Evolutionary conservation across 2,329 filamentous ascomycete species (phyloP).

Genomic region (Nemania serpens): DNA sequence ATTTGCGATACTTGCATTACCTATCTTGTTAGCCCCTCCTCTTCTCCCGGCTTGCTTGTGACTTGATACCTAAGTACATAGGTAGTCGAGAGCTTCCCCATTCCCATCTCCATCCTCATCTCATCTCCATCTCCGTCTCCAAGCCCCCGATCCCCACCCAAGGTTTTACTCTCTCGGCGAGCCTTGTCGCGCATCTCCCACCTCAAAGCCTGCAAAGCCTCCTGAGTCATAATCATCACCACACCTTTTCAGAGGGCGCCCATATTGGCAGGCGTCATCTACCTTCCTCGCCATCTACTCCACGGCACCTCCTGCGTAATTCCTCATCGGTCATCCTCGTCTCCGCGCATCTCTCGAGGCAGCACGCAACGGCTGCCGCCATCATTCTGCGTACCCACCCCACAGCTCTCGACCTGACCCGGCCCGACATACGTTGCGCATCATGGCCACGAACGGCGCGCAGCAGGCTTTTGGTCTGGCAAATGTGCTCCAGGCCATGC

Average conservation of each 20-base stretch:
- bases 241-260: not conserved
- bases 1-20: constrained; percentile 7
- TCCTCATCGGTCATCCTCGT: constrained; percentile 5
- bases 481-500: constrained; percentile 81
- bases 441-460: constrained; percentile 69
- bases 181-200: constrained; percentile 21
- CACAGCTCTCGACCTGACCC: constrained; percentile 33
- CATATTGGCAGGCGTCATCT: constrained; percentile 14
- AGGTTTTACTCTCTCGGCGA: constrained; percentile 9
- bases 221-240: not conserved
- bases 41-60: constrained; percentile 16
- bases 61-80: not conserved
- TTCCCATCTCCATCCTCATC: too few relatives aligned
- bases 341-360: constrained; percentile 23
- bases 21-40: constrained; percentile 38
- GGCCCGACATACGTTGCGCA: constrained; percentile 34
- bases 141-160: constrained; percentile 2
- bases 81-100: constrained; percentile 2
- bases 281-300: not conserved
- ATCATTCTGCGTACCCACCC: constrained; percentile 36
- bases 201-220: not conserved
- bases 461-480: constrained; percentile 76
- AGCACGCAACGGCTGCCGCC: constrained; percentile 28
- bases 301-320: too few relatives aligned
- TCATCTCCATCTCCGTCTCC: not conserved